Percentiles rank a stretch among this genome's conserved stretches.
These are phyloP conservation scores for Colletotrichum horii DNA, from an alignment of 2,329 filamentous ascomycete species.

Conservation along the genomic window DNA sequence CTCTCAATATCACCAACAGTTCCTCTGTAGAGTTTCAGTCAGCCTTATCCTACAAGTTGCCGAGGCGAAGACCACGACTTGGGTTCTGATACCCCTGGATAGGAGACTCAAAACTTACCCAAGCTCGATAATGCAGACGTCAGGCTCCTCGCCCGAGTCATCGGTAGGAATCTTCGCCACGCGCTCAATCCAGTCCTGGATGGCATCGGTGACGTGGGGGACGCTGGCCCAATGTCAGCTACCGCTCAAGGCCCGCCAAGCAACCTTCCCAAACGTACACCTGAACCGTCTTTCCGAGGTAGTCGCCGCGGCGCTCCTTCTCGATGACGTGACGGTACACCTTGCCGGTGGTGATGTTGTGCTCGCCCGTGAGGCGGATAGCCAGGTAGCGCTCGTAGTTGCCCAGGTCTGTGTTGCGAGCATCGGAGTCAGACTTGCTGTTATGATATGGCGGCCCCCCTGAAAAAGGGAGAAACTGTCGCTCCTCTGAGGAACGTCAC, in stretches of 20 bases:
- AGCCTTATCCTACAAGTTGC: neutral
- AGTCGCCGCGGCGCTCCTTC: slow-evolving; percentile 70
- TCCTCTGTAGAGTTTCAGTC: slow-evolving; percentile 21
- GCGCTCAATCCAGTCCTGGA: slow-evolving; percentile 90
- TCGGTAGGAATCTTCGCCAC: slow-evolving; percentile 88
- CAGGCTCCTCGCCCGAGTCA: slow-evolving; percentile 79
- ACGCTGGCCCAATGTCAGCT: slow-evolving; percentile 48
- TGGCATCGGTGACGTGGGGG: slow-evolving; percentile 88
- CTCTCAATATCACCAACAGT: slow-evolving; percentile 78
- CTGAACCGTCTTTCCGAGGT: slow-evolving; percentile 88
- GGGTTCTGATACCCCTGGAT: neutral
- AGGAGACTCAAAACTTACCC: slow-evolving; percentile 50
- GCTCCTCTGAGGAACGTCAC: neutral
- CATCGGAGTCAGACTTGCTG: slow-evolving; percentile 15
- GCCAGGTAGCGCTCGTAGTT: slow-evolving; percentile 74
- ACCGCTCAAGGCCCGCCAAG: neutral
- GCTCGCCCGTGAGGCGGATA: slow-evolving; percentile 81
- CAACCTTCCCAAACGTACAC: slow-evolving; percentile 47
- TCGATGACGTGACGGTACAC: slow-evolving; percentile 91
- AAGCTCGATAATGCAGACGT: slow-evolving; percentile 77
- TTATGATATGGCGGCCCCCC: neutral
- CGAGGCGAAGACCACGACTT: neutral
- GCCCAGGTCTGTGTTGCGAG: slow-evolving; percentile 48
- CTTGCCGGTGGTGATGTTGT: slow-evolving; percentile 98
- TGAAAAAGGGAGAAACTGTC: neutral